Conservation (phyloP, 192 early-diverging fungal genomes). For the Entomortierella lignicola region DNA sequence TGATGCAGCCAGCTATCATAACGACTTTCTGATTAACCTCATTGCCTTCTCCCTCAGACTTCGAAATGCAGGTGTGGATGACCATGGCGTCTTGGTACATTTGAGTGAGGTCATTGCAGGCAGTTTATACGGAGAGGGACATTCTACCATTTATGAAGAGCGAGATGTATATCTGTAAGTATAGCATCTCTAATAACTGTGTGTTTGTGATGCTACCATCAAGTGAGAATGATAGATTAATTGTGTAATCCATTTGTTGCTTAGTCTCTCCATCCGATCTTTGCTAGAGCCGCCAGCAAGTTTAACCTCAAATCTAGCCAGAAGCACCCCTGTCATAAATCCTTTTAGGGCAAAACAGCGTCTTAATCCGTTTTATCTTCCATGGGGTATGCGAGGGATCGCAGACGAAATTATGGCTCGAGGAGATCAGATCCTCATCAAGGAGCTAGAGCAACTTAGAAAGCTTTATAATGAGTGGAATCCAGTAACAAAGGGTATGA, state of each 20-base stretch:
- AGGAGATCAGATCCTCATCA: conserved; percentile 62
- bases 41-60: conserved; percentile 88
- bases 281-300: conserved; percentile 43
- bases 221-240: background rate
- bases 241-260: background rate
- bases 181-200: background rate
- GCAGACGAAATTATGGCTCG: conserved; percentile 74
- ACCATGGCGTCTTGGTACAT: conserved; percentile 88
- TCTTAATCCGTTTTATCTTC: conserved; percentile 89
- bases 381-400: conserved; percentile 94
- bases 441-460: conserved; percentile 75
- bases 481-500: conserved; percentile 73
- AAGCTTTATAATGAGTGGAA: conserved; percentile 85
- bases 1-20: conserved; percentile 81
- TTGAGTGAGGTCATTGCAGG: conserved; percentile 89
- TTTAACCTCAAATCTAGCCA: conserved; percentile 14
- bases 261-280: conserved; percentile 40
- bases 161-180: conserved; percentile 79
- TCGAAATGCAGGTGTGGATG: conserved; percentile 88
- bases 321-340: conserved; percentile 54
- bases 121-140: conserved; percentile 83
- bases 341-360: conserved; percentile 73
- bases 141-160: conserved; percentile 95
- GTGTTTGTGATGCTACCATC: background rate
- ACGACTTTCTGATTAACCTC: conserved; percentile 87